Conservation (phyloP, 1,139 yeast species). For the Candida labiduridarum region DNA sequence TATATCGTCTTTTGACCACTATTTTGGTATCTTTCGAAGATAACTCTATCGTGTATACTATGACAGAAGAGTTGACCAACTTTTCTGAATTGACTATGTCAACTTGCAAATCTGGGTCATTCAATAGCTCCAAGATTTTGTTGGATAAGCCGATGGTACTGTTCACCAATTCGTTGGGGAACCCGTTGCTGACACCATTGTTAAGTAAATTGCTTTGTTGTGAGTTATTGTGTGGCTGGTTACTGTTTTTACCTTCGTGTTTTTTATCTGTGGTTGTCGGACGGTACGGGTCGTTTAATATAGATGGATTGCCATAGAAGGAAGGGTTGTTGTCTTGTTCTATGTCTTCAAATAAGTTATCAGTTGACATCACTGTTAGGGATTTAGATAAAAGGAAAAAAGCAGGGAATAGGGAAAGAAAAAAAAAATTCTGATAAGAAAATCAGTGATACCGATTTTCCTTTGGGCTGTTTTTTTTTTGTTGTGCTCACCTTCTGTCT, state of each 20-base stretch:
- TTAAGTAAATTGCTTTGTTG: constrained; percentile 6
- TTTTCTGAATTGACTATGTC: constrained; percentile 41
- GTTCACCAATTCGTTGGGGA: constrained; percentile 28
- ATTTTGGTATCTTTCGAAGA: constrained; percentile 22
- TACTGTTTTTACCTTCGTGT: constrained; percentile 1
- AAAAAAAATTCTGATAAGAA: constrained; percentile 3
- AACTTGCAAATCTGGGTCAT: constrained; percentile 29
- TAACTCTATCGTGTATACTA: constrained; percentile 44
- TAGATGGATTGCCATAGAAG: constrained; percentile 39
- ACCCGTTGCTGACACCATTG: constrained; percentile 6
- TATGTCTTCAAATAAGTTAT: constrained; percentile 36
- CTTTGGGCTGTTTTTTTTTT: not conserved
- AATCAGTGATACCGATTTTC: not conserved
- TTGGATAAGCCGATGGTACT: constrained; percentile 45
- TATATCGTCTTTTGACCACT: constrained; percentile 52
- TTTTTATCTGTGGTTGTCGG: constrained; percentile 6
- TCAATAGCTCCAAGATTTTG: constrained; percentile 32
- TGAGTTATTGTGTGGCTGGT: constrained; percentile 4
- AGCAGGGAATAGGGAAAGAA: not conserved
- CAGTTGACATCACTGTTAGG: constrained; percentile 15
- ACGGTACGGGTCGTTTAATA: constrained; percentile 31
- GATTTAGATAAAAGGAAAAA: not conserved
- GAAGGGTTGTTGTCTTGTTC: constrained; percentile 55
- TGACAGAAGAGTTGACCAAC: constrained; percentile 40
- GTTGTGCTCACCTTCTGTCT: not conserved